phyloP scores from a whole-genome alignment of 805 yeast species.

The Candida khao-thaluensis region DNA sequence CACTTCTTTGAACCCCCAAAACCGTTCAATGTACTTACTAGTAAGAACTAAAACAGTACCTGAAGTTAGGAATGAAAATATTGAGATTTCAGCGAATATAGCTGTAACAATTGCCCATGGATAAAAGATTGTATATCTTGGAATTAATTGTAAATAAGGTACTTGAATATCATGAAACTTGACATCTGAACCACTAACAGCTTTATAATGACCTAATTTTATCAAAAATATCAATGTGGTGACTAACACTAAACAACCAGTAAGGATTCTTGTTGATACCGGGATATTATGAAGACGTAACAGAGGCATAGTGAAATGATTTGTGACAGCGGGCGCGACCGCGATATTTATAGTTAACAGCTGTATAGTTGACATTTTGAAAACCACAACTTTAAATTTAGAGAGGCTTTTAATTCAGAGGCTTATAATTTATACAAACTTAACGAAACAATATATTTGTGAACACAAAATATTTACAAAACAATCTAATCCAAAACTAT shows the following conservation, averaged over 20 bases:
- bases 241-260: constrained; percentile 37
- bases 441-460: constrained; percentile 5
- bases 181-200: constrained; percentile 12
- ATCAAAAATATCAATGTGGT: constrained; percentile 25
- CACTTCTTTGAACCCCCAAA: constrained; percentile 53
- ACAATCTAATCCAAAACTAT: constrained; percentile 9
- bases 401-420: too few species aligned
- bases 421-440: not conserved
- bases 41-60: constrained; percentile 37
- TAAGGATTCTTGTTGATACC: constrained; percentile 46
- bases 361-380: too few species aligned
- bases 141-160: constrained; percentile 65
- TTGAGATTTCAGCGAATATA: constrained; percentile 59
- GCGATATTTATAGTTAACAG: too few species aligned
- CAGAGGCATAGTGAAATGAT: constrained; percentile 7
- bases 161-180: constrained; percentile 43
- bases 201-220: constrained; percentile 19
- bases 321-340: too few species aligned
- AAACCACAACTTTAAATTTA: too few species aligned
- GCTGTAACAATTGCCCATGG: constrained; percentile 68
- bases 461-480: constrained; percentile 8
- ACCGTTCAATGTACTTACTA: constrained; percentile 47
- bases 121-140: constrained; percentile 49
- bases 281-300: constrained; percentile 33
- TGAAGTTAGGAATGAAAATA: constrained; percentile 45